Evolutionary conservation across 2,329 filamentous ascomycete genomes (phyloP), one percentile per base, ranked within the genome.

Genomic region (Catunica adiposa): DNA sequence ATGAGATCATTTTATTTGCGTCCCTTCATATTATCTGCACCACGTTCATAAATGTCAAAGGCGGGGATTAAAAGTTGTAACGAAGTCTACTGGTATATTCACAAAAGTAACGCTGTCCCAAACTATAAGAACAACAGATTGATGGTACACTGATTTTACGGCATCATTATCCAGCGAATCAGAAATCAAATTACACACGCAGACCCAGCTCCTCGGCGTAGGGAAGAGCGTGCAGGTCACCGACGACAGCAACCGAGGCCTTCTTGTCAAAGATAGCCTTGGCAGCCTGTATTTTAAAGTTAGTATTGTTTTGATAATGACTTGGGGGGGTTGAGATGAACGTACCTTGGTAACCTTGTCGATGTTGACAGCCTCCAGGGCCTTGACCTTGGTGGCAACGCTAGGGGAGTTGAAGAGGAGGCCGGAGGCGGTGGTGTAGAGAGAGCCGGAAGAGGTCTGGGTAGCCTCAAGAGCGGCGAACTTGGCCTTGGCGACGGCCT

Each of bases 141-240:
- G 59, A 61, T 61, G 56, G 58, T 60, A 61, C 59, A 61, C 54
- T 61, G 59, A 58, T 59, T 58, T 57, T 56, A 54, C 26, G 54
- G 52, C 31, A 46, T 53, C 48, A 58, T 56, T 53, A 55, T 58
- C 57, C 57, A 56, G 51, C 44, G 44, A 58, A 56, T 54, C 57
- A 58, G 40, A 56, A 53, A 56, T 58, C 62, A 58, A 61, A 80
- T 79, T 94, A 98, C 79, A 95, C 88, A 69, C 83, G 87, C 67
- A 98, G 79, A 64, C 90, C 94, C 69, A 98, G 77, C 68, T 98
- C 92, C 72, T 89, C 86, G 62, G 89, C 92, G 68, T 84, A 98
- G 57, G 92, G 92, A 67, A 98, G 81, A 65, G 84, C 78, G 70
- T 87, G 84, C 64, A 98, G 78, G 69, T 98, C 92, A 69, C 92